Conservation (phyloP, 805 yeast genomes). For the Saccharomyces eubayanus region DNA sequence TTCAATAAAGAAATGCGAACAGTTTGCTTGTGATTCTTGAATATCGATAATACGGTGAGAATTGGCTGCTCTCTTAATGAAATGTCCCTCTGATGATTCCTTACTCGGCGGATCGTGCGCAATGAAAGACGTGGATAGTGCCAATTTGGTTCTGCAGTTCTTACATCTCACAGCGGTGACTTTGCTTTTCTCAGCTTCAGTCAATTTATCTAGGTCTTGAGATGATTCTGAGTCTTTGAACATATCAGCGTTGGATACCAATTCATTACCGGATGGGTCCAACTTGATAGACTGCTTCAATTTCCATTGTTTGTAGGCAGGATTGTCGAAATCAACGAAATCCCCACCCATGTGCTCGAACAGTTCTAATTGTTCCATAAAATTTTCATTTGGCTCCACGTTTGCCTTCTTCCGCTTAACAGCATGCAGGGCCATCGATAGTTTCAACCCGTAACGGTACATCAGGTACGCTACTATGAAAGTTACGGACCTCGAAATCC, state of each 20-base stretch:
- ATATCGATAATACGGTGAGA: constrained; percentile 52
- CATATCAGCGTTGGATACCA: constrained; percentile 26
- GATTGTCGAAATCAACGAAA: constrained; percentile 22
- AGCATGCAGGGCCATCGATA: constrained; percentile 63
- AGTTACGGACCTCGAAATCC: constrained; percentile 84
- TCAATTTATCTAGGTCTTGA: constrained; percentile 19
- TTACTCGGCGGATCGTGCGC: constrained; percentile 60
- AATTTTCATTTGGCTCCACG: constrained; percentile 66
- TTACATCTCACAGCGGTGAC: constrained; percentile 58
- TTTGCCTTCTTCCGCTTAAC: constrained; percentile 54
- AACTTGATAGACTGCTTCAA: constrained; percentile 30
- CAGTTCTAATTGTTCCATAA: constrained; percentile 60
- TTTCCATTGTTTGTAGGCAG: constrained; percentile 38
- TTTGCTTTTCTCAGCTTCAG: constrained; percentile 19
- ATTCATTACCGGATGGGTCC: constrained; percentile 36
- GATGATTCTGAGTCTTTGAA: constrained; percentile 27
- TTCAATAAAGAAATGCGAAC: constrained; percentile 83
- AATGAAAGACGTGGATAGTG: constrained; percentile 52
- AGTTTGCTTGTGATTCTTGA: constrained; percentile 47
- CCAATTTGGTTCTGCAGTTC: constrained; percentile 67
- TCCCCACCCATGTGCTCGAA: constrained; percentile 42
- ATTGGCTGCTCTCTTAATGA: constrained; percentile 54
- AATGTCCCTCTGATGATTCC: constrained; percentile 56
- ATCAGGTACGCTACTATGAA: constrained; percentile 82
- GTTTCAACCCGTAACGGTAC: constrained; percentile 56